Percentiles rank a stretch among this genome's conserved stretches.
Conservation (phyloP, 2,329 filamentous ascomycete genomes). For the Paecilomyces fulvus region DNA sequence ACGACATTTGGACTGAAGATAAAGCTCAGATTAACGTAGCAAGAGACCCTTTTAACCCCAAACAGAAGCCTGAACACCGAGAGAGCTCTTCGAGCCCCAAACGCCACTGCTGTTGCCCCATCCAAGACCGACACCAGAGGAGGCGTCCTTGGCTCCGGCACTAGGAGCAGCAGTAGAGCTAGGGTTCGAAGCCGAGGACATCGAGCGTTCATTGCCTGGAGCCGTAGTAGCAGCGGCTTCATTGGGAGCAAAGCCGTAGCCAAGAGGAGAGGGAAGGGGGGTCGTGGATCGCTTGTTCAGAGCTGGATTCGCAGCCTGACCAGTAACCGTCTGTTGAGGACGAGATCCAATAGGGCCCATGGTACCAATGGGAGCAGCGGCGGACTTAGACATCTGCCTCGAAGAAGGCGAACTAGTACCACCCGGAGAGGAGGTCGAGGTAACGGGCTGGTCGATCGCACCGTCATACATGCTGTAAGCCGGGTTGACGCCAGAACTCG, state of each 20-base stretch:
- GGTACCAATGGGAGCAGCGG: slow-evolving; percentile 48
- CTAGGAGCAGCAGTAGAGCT: slow-evolving; percentile 34
- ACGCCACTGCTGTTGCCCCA: slow-evolving; percentile 77
- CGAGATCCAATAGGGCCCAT: slow-evolving; percentile 93
- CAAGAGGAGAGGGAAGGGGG: slow-evolving; percentile 80
- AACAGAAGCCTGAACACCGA: slow-evolving; percentile 84
- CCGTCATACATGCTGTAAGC: slow-evolving; percentile 54
- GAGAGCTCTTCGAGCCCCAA: slow-evolving; percentile 73
- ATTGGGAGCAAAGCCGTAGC: slow-evolving; percentile 58
- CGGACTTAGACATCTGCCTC: slow-evolving; percentile 47
- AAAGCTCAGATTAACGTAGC: slow-evolving; percentile 9
- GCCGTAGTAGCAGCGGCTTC: slow-evolving; percentile 26
- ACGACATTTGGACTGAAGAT: slow-evolving; percentile 5
- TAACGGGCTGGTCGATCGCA: slow-evolving; percentile 57
- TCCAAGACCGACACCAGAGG: slow-evolving; percentile 43
- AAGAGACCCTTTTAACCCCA: slow-evolving; percentile 59
- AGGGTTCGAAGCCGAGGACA: slow-evolving; percentile 52
- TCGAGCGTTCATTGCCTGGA: slow-evolving; percentile 42
- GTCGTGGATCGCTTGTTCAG: slow-evolving; percentile 79
- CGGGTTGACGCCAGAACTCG: slow-evolving; percentile 38
- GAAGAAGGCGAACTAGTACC: slow-evolving; percentile 65
- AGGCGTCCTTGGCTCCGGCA: slow-evolving; percentile 32
- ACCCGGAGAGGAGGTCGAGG: slow-evolving; percentile 77
- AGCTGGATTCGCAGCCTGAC: slow-evolving; percentile 45
- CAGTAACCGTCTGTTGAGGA: slow-evolving; percentile 50